These are phyloP conservation scores for Leersia perrieri DNA, from an alignment of 176 grass and related monocot genomes.

Conservation along the genomic window DNA sequence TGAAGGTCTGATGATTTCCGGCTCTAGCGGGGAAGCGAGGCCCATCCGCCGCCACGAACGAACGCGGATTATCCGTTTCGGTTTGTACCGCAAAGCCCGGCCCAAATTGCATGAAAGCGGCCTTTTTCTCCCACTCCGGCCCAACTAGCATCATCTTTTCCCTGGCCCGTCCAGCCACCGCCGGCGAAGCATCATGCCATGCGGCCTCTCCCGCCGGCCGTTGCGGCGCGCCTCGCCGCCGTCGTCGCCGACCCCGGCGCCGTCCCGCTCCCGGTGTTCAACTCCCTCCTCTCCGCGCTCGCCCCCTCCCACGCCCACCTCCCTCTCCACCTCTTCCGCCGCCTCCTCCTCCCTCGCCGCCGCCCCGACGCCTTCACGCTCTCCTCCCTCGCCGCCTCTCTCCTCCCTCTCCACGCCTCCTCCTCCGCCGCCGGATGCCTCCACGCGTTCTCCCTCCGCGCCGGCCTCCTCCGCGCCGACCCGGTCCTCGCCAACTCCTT, in stretches of 20 bases:
- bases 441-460: slow-evolving; percentile 31
- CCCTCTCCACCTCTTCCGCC: slow-evolving; percentile 46
- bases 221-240: slow-evolving; percentile 21
- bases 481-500: slow-evolving; percentile 49
- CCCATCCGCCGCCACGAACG: too few species aligned
- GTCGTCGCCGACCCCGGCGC: slow-evolving; percentile 14
- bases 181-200: slow-evolving; percentile 7
- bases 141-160: not conserved
- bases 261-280: slow-evolving; percentile 46
- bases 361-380: slow-evolving; percentile 51
- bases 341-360: slow-evolving; percentile 31
- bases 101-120: too few species aligned
- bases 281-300: slow-evolving; percentile 41
- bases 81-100: too few species aligned
- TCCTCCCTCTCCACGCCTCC: not conserved
- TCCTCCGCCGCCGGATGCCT: not conserved
- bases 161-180: not conserved
- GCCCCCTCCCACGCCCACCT: slow-evolving; percentile 35
- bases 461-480: slow-evolving; percentile 32
- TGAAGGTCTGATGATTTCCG: too few species aligned
- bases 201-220: slow-evolving; percentile 19
- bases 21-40: too few species aligned
- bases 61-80: too few species aligned
- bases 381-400: slow-evolving; percentile 34
- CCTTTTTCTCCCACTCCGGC: not conserved